phyloP scores from a whole-genome alignment of 192 early-diverging fungal species.

The Rhizoclosmatium globosum region DNA sequence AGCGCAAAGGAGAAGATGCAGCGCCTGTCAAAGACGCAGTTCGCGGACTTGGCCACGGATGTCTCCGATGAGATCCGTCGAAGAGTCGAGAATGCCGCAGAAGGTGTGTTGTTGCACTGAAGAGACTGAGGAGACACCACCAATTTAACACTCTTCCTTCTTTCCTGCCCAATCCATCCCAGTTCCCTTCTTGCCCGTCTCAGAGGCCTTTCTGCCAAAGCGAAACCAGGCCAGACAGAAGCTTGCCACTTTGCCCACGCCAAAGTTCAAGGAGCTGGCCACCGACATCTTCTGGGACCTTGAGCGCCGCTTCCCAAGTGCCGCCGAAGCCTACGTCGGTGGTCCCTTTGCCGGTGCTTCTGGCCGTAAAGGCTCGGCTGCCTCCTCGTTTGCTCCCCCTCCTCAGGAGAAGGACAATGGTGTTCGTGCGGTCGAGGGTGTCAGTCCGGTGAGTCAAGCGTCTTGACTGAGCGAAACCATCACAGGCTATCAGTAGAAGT shows the following conservation, averaged over 20 bases:
- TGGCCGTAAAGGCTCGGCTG: not conserved
- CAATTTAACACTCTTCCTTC: not conserved
- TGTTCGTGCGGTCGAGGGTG: conserved; percentile 6
- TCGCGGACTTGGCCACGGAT: conserved; percentile 94
- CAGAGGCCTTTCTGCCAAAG: conserved; percentile 87
- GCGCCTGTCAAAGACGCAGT: conserved; percentile 80
- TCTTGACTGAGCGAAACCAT: no score
- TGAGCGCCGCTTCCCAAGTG: conserved; percentile 50
- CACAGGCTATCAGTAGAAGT: no score
- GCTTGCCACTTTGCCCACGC: conserved; percentile 83
- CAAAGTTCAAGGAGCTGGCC: conserved; percentile 91
- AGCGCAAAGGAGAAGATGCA: conserved; percentile 75
- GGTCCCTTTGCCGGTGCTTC: conserved; percentile 59
- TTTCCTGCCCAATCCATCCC: not conserved
- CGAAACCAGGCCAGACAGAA: conserved; percentile 98
- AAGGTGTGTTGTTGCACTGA: conserved; percentile 56
- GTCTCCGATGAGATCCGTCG: conserved; percentile 94
- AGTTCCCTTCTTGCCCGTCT: conserved; percentile 88
- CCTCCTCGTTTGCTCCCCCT: not conserved
- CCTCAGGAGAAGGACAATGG: not conserved
- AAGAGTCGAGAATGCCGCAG: conserved; percentile 59
- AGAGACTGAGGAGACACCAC: not conserved
- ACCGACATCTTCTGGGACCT: conserved; percentile 80
- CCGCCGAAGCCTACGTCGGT: conserved; percentile 39
- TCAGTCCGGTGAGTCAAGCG: not conserved